Evolutionary conservation across 2,329 filamentous ascomycete genomes (phyloP).

Genomic region (Immersiporthe knoxdaviesiana): DNA sequence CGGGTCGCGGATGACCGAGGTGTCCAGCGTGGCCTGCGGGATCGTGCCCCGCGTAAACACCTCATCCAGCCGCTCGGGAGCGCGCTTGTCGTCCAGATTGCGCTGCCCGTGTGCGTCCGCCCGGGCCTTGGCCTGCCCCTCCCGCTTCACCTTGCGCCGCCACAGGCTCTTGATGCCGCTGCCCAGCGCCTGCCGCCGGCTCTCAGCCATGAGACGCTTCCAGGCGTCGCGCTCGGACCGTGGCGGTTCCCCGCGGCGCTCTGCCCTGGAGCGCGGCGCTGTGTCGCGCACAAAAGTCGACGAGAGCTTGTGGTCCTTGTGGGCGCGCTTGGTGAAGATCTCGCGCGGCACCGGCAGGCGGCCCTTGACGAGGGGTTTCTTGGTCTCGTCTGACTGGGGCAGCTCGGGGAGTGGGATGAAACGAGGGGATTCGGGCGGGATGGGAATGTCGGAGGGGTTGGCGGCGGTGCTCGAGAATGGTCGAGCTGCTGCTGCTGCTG

Average conservation of each 20-base stretch:
- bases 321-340: slow-evolving; percentile 65
- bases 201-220: slow-evolving; percentile 73
- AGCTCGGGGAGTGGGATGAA: slow-evolving; percentile 83
- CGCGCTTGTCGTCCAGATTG: slow-evolving; percentile 55
- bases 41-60: slow-evolving; percentile 73
- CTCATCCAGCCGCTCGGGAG: slow-evolving; percentile 76
- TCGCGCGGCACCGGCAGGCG: slow-evolving; percentile 81
- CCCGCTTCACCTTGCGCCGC: slow-evolving; percentile 59
- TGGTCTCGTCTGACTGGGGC: slow-evolving; percentile 66
- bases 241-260: slow-evolving; percentile 41
- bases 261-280: slow-evolving; percentile 56
- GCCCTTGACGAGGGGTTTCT: slow-evolving; percentile 65
- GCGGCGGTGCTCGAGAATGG: slow-evolving; percentile 35
- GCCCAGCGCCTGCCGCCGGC: slow-evolving; percentile 71
- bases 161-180: slow-evolving; percentile 73
- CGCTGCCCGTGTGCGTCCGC: slow-evolving; percentile 52
- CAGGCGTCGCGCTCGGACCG: slow-evolving; percentile 54
- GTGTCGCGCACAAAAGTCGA: slow-evolving; percentile 63
- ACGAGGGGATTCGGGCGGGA: slow-evolving; percentile 83
- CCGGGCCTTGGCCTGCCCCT: slow-evolving; percentile 40
- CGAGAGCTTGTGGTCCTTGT: slow-evolving; percentile 63
- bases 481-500: slow-evolving; percentile 13
- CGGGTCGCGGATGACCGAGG: slow-evolving; percentile 63
- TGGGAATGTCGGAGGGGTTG: slow-evolving; percentile 46
- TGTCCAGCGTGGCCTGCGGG: slow-evolving; percentile 53